Percentiles rank a stretch among this genome's conserved stretches.
Conservation (phyloP, 164 flowering plant genomes). For the Litsea cubeba region DNA sequence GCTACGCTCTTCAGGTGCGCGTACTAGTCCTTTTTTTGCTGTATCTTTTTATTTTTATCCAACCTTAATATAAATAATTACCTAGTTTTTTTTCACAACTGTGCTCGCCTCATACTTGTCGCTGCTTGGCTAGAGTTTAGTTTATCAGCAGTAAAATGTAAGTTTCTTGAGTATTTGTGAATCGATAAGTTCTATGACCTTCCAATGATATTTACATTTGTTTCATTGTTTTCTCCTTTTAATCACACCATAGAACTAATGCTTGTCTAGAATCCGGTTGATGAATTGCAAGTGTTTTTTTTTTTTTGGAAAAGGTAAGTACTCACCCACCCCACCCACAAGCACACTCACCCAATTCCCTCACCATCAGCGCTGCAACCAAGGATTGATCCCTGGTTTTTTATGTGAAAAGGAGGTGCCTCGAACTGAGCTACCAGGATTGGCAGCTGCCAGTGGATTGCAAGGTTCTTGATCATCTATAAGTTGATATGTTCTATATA, state of each 20-base stretch:
- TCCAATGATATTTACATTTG: neutral
- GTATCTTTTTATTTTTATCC: no score
- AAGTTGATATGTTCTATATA: no score
- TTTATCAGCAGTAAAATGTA: neutral
- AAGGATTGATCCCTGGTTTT: no score
- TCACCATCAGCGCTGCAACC: no score
- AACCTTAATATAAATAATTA: neutral
- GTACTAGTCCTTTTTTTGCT: neutral
- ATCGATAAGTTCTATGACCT: neutral
- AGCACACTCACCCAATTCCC: no score
- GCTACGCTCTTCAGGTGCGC: slow-evolving; percentile 79
- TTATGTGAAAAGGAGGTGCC: no score
- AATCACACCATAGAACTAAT: neutral
- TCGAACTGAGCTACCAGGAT: no score
- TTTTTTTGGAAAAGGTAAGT: no score
- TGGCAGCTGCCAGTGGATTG: no score
- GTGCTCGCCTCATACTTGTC: neutral
- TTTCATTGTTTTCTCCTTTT: neutral
- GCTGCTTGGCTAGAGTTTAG: neutral
- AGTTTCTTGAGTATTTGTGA: neutral
- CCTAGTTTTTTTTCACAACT: neutral
- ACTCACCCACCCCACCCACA: no score
- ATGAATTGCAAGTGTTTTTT: no score
- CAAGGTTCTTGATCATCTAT: no score
- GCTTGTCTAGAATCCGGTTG: neutral